phyloP scores from a whole-genome alignment of 192 early-diverging fungal genomes.

The Gonapodya prolifera region DNA sequence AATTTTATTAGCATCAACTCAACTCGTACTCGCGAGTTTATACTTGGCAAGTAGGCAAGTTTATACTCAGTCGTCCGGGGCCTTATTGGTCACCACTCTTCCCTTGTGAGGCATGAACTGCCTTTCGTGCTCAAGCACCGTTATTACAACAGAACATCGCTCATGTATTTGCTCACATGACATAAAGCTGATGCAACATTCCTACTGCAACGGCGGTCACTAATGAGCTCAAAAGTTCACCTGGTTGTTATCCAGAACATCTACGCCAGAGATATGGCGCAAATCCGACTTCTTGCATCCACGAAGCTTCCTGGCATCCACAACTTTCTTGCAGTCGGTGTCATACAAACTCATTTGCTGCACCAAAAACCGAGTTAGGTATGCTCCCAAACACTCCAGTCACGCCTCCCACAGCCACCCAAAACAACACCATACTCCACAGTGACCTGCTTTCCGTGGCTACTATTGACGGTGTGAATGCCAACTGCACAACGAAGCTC shows the following conservation, averaged over 20 bases:
- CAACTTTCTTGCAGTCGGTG: conserved; percentile 41
- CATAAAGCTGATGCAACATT: neutral
- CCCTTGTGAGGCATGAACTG: too few species aligned
- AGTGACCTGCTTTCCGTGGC: neutral
- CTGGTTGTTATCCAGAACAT: conserved; percentile 72
- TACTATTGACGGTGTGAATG: conserved; percentile 16
- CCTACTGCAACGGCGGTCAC: conserved; percentile 19
- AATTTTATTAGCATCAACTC: too few species aligned
- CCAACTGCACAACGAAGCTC: conserved; percentile 31
- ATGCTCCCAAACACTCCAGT: neutral
- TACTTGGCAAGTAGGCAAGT: too few species aligned
- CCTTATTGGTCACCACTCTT: too few species aligned
- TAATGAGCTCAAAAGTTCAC: conserved; percentile 58
- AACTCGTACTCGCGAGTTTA: too few species aligned
- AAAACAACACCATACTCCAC: neutral
- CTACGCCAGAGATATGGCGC: conserved; percentile 45
- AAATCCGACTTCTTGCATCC: conserved; percentile 22
- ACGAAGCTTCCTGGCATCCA: conserved; percentile 7
- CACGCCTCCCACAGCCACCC: neutral
- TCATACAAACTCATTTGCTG: conserved; percentile 59
- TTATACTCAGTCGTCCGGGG: too few species aligned
- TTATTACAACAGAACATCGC: too few species aligned
- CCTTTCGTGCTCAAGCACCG: too few species aligned
- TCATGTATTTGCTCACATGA: neutral
- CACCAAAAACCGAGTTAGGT: conserved; percentile 74